Evolutionary conservation across 129 eudicot species (phyloP), one percentile per base, ranked within the genome.

Genomic region (Tagetes erecta): DNA sequence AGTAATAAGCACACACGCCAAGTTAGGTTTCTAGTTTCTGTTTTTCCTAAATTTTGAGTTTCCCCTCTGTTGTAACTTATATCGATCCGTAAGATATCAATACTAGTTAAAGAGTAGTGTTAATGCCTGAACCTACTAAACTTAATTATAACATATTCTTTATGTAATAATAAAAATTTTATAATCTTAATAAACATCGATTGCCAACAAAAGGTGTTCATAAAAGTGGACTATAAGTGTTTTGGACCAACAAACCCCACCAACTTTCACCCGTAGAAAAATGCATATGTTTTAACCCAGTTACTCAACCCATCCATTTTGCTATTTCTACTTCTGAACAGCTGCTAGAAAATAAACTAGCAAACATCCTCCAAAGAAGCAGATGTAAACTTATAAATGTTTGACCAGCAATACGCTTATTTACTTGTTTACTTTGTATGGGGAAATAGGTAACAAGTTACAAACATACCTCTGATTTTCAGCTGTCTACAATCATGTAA

Each of bases 401-500:
- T 7, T 12, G 58, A 14, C 7, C 30, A 45, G 6, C 11, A 35
- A 59, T n/a, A 59, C 4, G 9, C 8, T 63, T 64, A 20, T 64
- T 14, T 64, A 40, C 0, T 5, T 39, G n/a, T 64, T 2, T 13
- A 13, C 39, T 64, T 40, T 6, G 6, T 14, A 12, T 2, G 11
- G 5, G 47, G 3, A 57, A n/a, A 12, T 33, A 7, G 33, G 36
- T 40, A 44, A 42, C 33, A 72, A 31, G 36, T 63, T 71, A 66
- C 12, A 41, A 37, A 65, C 37, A 3, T 45, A 64, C 81, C 64
- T 76, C 64, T 30, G 39, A 77, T 49, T 38, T 71, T 70, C 42
- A 76, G 81, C 51, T 14, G 64, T 39, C 66, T 63, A 59, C 52
- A 40, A 69, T 72, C 83, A 77, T 81, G 78, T 75, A 78, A 72